phyloP scores from a whole-genome alignment of 169 alveolate genomes.

The Plasmodium knowlesi region DNA sequence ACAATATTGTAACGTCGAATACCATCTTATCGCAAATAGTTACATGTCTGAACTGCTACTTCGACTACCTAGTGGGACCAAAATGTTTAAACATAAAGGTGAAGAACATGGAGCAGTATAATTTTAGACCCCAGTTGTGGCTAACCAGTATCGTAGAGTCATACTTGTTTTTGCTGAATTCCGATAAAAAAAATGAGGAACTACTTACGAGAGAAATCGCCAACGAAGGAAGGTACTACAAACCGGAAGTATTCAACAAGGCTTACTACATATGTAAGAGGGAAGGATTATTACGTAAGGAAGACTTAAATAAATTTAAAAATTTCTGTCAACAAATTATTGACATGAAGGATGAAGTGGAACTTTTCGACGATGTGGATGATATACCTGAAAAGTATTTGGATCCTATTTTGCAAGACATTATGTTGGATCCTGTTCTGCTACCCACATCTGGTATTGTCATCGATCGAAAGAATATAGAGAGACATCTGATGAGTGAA shows the following conservation, averaged over 20 bases:
- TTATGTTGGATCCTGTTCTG: conserved; percentile 94
- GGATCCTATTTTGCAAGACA: conserved; percentile 92
- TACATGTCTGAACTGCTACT: conserved; percentile 90
- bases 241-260: conserved; percentile 81
- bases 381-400: conserved; percentile 93
- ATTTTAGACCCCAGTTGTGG: conserved; percentile 89
- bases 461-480: conserved; percentile 93
- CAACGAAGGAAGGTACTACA: conserved; percentile 86
- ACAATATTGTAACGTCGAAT: conserved; percentile 79
- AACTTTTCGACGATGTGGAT: conserved; percentile 71
- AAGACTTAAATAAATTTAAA: conserved; percentile 77
- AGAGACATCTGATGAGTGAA: conserved; percentile 92
- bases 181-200: conserved; percentile 48
- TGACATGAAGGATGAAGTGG: conserved; percentile 75
- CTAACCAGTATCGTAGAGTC: conserved; percentile 82
- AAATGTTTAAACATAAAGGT: conserved; percentile 90
- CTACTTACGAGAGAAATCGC: conserved; percentile 74
- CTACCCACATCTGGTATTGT: conserved; percentile 91
- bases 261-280: conserved; percentile 86
- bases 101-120: conserved; percentile 88
- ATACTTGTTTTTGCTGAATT: conserved; percentile 77
- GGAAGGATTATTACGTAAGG: conserved; percentile 80
- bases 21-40: conserved; percentile 88
- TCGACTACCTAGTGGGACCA: conserved; percentile 91
- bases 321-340: conserved; percentile 67